Evolutionary conservation across 2,329 filamentous ascomycete species (phyloP).

Genomic region (Knoxdaviesia capensis): DNA sequence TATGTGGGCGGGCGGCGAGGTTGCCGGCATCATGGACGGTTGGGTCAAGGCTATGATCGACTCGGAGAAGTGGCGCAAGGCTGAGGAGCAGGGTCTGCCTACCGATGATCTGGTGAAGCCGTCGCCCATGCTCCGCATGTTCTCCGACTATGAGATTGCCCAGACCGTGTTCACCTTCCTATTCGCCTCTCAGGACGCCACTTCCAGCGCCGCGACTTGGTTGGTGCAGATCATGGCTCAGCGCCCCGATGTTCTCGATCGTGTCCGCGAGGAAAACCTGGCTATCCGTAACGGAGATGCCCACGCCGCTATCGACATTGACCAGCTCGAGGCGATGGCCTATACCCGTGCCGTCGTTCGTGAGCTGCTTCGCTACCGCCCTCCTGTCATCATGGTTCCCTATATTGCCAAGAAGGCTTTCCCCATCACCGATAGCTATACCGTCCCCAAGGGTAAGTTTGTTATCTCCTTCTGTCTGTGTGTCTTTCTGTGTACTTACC

Average conservation of each 20-base stretch:
- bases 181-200: conserved; percentile 94
- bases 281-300: conserved; percentile 54
- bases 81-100: conserved; percentile 49
- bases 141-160: conserved; percentile 77
- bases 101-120: conserved; percentile 63
- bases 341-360: conserved; percentile 87
- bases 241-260: conserved; percentile 77
- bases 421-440: conserved; percentile 72
- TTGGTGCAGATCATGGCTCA: conserved; percentile 88
- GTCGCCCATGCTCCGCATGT: conserved; percentile 60
- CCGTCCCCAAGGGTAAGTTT: conserved; percentile 60
- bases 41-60: conserved; percentile 84
- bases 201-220: conserved; percentile 84
- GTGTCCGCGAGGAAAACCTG: conserved; percentile 80
- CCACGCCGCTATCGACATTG: conserved; percentile 52
- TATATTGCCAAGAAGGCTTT: conserved; percentile 91
- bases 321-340: conserved; percentile 69
- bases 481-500: conserved; percentile 6
- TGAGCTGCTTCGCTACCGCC: conserved; percentile 81
- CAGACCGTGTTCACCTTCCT: conserved; percentile 92
- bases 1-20: conserved; percentile 71
- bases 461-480: background rate
- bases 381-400: conserved; percentile 92
- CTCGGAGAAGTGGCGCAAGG: conserved; percentile 63
- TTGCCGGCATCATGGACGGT: conserved; percentile 85